These are phyloP conservation scores for Teunomyces cretensis DNA, from an alignment of 805 yeast genomes.

Conservation along the genomic window DNA sequence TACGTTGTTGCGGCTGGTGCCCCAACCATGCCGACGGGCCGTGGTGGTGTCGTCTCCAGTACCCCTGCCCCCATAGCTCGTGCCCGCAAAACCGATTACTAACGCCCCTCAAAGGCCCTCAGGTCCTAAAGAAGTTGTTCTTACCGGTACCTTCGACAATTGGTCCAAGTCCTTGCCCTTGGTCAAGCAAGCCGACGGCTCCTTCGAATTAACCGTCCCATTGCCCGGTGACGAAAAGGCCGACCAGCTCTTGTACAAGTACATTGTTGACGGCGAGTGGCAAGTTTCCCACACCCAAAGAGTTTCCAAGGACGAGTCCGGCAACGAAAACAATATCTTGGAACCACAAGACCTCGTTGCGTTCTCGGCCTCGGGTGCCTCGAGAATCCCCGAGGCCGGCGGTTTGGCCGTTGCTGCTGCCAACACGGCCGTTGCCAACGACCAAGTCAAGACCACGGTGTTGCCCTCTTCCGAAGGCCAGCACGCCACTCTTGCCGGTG, in stretches of 20 bases:
- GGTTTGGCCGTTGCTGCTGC: conserved; percentile 17
- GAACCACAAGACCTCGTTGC: conserved; percentile 31
- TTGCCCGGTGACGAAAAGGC: conserved; percentile 35
- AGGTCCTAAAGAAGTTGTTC: conserved; percentile 53
- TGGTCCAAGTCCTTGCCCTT: conserved; percentile 62
- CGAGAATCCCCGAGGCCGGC: conserved; percentile 34
- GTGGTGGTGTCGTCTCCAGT: no score
- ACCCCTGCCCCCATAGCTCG: no score
- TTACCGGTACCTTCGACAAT: conserved; percentile 70
- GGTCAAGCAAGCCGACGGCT: conserved; percentile 59
- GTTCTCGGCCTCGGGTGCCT: conserved; percentile 15
- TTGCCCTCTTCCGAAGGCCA: conserved; percentile 46
- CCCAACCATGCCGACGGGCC: no score
- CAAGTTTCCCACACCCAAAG: conserved; percentile 37
- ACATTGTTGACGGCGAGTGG: conserved; percentile 74
- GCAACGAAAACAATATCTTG: conserved; percentile 53
- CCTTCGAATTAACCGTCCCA: conserved; percentile 61
- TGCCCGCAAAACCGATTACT: conserved; percentile 16
- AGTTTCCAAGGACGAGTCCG: conserved; percentile 47
- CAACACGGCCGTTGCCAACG: conserved; percentile 7
- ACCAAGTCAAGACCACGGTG: conserved; percentile 37
- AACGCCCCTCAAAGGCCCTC: conserved; percentile 37
- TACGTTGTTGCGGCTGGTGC: neutral
- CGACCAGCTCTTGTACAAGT: conserved; percentile 51
- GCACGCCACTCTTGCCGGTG: conserved; percentile 51